Conservation (phyloP, 768 basidiomycete species). For the Sporobolomyces roseus region DNA sequence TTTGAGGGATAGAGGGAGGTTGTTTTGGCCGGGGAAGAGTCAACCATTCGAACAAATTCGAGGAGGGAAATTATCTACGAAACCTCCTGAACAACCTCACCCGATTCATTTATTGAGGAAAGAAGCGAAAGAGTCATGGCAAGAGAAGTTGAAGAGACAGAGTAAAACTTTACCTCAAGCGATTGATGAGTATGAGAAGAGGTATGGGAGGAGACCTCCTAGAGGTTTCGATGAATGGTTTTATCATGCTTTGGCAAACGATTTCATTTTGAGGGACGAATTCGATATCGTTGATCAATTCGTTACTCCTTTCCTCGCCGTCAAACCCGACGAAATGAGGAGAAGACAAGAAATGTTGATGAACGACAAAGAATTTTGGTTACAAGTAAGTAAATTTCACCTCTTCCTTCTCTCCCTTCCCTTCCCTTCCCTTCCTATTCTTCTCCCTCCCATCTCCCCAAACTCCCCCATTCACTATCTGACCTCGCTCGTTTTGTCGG, state of each 20-base stretch:
- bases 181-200: conserved; percentile 70
- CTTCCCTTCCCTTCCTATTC: not conserved
- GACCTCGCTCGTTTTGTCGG: not conserved
- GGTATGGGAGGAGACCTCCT: conserved; percentile 75
- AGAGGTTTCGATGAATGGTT: conserved; percentile 86
- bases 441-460: no score
- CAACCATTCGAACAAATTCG: not conserved
- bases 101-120: conserved; percentile 54
- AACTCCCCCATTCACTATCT: no score
- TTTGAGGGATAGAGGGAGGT: not conserved
- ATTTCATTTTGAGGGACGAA: conserved; percentile 53
- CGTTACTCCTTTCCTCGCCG: conserved; percentile 54
- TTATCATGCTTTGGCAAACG: conserved; percentile 54
- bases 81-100: conserved; percentile 45
- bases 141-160: conserved; percentile 62
- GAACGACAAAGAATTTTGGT: conserved; percentile 30
- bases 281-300: conserved; percentile 60
- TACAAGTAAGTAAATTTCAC: conserved; percentile 8
- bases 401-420: not conserved
- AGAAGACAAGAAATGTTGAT: conserved; percentile 28
- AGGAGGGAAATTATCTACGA: not conserved
- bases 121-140: conserved; percentile 51
- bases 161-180: conserved; percentile 74
- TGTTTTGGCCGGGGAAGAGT: conserved; percentile 16
- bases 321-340: conserved; percentile 49